phyloP scores from a whole-genome alignment of 371 early-diverging fungal genomes.

The Lichtheimia hyalospora region DNA sequence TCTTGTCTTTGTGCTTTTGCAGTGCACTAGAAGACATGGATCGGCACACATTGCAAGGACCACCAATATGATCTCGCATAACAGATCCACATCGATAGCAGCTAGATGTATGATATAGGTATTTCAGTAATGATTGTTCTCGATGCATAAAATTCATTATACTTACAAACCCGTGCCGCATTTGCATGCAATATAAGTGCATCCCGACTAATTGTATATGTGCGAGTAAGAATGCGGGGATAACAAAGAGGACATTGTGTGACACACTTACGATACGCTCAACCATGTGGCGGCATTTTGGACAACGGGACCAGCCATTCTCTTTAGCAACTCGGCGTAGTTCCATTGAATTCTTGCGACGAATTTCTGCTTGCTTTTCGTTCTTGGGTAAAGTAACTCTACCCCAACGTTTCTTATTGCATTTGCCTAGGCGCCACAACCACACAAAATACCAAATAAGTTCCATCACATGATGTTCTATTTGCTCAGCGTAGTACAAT shows the following conservation, averaged over 20 bases:
- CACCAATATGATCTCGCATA: no score
- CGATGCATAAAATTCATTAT: background rate
- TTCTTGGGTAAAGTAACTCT: background rate
- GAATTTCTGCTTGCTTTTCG: background rate
- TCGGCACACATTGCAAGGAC: no score
- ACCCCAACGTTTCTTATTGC: background rate
- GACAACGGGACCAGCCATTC: slow-evolving; percentile 4
- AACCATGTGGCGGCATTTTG: background rate
- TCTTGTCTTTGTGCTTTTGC: no score
- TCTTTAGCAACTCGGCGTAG: background rate
- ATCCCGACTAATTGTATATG: background rate
- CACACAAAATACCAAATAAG: background rate
- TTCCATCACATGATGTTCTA: background rate
- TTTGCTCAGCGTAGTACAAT: background rate
- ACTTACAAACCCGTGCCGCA: slow-evolving; percentile 1
- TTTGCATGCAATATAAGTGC: background rate
- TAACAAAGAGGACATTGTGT: no score
- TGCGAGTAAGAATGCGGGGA: no score
- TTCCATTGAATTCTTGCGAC: background rate
- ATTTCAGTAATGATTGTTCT: no score
- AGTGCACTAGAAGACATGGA: no score
- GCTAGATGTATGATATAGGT: no score
- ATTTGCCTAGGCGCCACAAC: background rate
- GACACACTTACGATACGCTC: background rate
- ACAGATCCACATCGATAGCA: no score